These are phyloP conservation scores for grape (Vitis vinifera) DNA, from an alignment of 164 flowering plant species.

Conservation along the genomic window ASM3070453v1 NC_081809.1:4246501-4247000, in stretches of 20 bases:
- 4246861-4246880: too few species aligned
- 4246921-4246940: too few species aligned
- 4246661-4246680: not conserved
- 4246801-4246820: too few species aligned
- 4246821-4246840: too few species aligned
- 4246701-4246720: not conserved
- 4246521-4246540: conserved; percentile 18
- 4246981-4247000: too few species aligned
- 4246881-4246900: too few species aligned
- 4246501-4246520: conserved; percentile 18
- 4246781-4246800: not conserved
- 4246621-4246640: conserved; percentile 15
- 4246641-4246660: not conserved
- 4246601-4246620: conserved; percentile 13
- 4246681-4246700: not conserved
- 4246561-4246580: conserved; percentile 19
- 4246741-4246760: not conserved
- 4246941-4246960: too few species aligned
- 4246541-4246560: conserved; percentile 27
- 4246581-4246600: conserved; percentile 15
- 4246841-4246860: too few species aligned
- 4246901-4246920: too few species aligned
- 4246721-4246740: not conserved
- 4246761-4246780: not conserved
- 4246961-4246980: too few species aligned